Percentiles rank a stretch among this genome's conserved stretches.
These are phyloP conservation scores for Fraxinus quadrangulata DNA, from an alignment of 257 asterid species.

Conservation along the genomic window DNA sequence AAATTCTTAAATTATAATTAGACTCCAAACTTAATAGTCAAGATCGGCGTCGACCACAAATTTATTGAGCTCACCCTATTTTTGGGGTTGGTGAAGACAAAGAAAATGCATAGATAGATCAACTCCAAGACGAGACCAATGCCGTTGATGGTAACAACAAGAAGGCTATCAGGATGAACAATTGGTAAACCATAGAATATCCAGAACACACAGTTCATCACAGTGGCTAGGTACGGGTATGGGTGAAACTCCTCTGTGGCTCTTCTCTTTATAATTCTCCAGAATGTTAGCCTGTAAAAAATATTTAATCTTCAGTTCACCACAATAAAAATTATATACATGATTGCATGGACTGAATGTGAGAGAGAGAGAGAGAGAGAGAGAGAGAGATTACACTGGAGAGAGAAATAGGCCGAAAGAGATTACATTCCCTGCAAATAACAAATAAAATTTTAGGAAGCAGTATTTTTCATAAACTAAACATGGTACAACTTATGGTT, in stretches of 20 bases:
- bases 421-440: constrained; percentile 38
- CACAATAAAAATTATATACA: no score
- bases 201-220: constrained; percentile 69
- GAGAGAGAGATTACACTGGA: constrained; percentile 35
- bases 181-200: constrained; percentile 59
- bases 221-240: constrained; percentile 52
- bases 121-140: constrained; percentile 47
- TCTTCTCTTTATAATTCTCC: constrained; percentile 47
- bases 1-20: no score
- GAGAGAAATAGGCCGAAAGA: constrained; percentile 40
- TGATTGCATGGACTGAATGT: neutral
- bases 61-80: constrained; percentile 34
- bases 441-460: neutral
- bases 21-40: no score
- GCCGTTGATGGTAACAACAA: constrained; percentile 53
- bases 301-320: no score
- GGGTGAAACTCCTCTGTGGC: constrained; percentile 72
- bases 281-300: constrained; percentile 50
- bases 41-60: no score
- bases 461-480: no score
- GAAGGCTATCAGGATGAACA: constrained; percentile 56
- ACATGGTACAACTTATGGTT: no score
- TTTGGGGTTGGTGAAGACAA: constrained; percentile 31
- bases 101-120: constrained; percentile 45
- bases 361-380: neutral